Conservation (phyloP, 441 rosid species). For the Populus tomentosa region DNA sequence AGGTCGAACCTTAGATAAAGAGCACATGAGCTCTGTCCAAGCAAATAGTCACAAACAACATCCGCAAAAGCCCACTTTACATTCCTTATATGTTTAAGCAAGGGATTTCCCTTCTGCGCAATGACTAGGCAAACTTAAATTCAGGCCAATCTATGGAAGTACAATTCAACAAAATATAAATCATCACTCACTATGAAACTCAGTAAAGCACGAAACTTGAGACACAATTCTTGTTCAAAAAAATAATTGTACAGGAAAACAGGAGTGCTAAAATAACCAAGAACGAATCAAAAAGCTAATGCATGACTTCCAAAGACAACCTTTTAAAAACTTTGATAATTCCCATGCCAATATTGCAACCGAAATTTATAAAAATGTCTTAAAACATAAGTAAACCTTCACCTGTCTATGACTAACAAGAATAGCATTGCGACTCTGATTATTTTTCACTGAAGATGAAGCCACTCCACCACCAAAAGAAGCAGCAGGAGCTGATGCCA, state of each 20-base stretch:
- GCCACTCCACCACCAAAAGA: constrained; percentile 19
- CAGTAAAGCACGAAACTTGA: background rate
- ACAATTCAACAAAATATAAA: background rate
- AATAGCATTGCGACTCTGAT: constrained; percentile 74
- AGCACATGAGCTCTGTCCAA: constrained; percentile 86
- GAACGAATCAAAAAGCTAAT: background rate
- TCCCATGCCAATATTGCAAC: background rate
- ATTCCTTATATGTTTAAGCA: constrained; percentile 83
- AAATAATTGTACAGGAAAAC: background rate
- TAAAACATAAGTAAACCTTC: constrained; percentile 2
- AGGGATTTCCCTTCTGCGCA: constrained; percentile 89
- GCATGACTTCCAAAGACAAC: background rate
- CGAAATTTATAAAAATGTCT: background rate
- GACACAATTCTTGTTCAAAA: background rate
- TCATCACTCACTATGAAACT: background rate
- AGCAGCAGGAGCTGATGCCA: constrained; percentile 11
- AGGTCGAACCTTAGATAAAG: constrained; percentile 72
- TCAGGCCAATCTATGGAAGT: background rate
- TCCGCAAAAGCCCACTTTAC: constrained; percentile 86
- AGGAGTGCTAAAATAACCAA: background rate
- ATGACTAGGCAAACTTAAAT: background rate
- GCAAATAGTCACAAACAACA: constrained; percentile 72
- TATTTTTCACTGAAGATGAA: constrained; percentile 27
- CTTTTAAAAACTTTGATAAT: background rate
- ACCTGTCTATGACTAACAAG: constrained; percentile 95